These are phyloP conservation scores for Fusarium sp. DNA, from an alignment of 2,329 filamentous ascomycete genomes.

Conservation along the genomic window DNA sequence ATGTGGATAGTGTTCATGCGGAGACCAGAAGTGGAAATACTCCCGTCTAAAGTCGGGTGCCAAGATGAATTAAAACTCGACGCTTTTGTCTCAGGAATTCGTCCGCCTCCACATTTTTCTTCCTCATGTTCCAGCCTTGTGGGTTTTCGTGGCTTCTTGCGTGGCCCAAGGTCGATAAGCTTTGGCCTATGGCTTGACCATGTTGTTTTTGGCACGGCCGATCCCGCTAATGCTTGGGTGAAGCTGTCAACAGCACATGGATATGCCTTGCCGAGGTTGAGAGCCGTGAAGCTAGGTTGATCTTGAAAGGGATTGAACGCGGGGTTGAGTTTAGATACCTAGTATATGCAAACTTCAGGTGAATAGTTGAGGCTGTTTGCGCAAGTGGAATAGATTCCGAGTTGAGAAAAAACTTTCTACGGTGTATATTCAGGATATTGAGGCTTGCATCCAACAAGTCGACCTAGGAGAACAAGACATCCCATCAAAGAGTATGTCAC, in stretches of 20 bases:
- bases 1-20: constrained; percentile 22
- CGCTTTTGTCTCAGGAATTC: constrained; percentile 20
- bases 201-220: neutral
- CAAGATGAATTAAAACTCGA: constrained; percentile 20
- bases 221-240: neutral
- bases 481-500: constrained; percentile 21
- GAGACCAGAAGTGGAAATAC: constrained; percentile 24
- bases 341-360: neutral
- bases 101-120: constrained; percentile 17
- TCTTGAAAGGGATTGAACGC: neutral
- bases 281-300: neutral
- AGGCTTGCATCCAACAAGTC: constrained; percentile 10
- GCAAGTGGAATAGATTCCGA: neutral
- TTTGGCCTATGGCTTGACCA: constrained; percentile 6
- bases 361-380: neutral
- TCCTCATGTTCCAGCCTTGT: constrained; percentile 33
- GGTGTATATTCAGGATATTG: constrained; percentile 16
- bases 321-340: neutral
- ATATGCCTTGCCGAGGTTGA: neutral
- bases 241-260: constrained; percentile 1
- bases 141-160: constrained; percentile 11
- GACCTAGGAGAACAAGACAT: constrained; percentile 9
- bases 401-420: neutral
- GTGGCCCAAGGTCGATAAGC: constrained; percentile 1
- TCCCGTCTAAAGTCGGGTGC: constrained; percentile 8